phyloP scores from a whole-genome alignment of 805 yeast genomes.

The Wickerhamiella spandovensis region DNA sequence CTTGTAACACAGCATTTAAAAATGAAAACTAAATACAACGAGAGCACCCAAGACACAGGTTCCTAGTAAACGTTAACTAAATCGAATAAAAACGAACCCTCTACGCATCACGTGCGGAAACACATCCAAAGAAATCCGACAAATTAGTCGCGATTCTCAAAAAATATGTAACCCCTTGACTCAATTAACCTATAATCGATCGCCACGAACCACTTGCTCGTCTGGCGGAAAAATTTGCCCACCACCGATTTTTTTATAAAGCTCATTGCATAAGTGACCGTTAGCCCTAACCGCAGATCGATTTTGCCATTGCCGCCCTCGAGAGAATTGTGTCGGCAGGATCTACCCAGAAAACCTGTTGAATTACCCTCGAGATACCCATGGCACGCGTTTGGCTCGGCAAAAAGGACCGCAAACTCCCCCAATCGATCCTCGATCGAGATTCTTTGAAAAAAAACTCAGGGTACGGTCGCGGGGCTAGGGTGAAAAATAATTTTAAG shows the following conservation, averaged over 20 bases:
- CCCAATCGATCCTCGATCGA: background rate
- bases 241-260: background rate
- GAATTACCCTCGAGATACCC: too few relatives aligned
- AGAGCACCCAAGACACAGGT: too few relatives aligned
- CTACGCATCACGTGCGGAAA: too few relatives aligned
- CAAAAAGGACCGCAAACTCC: background rate
- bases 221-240: background rate
- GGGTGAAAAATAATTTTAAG: background rate
- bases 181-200: background rate
- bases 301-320: background rate
- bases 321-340: background rate
- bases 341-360: too few relatives aligned
- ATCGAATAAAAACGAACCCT: too few relatives aligned
- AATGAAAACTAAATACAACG: too few relatives aligned
- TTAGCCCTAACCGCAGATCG: background rate
- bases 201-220: background rate
- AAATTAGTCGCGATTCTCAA: too few relatives aligned
- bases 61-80: too few relatives aligned
- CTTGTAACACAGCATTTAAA: too few relatives aligned
- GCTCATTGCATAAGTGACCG: background rate
- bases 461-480: background rate
- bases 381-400: background rate
- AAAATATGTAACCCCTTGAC: too few relatives aligned
- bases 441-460: background rate
- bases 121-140: too few relatives aligned